Percentiles rank a stretch among this genome's conserved stretches.
Evolutionary conservation across 306 rosid genomes (phyloP).

Genomic region (Cucumis cinereus): DNA sequence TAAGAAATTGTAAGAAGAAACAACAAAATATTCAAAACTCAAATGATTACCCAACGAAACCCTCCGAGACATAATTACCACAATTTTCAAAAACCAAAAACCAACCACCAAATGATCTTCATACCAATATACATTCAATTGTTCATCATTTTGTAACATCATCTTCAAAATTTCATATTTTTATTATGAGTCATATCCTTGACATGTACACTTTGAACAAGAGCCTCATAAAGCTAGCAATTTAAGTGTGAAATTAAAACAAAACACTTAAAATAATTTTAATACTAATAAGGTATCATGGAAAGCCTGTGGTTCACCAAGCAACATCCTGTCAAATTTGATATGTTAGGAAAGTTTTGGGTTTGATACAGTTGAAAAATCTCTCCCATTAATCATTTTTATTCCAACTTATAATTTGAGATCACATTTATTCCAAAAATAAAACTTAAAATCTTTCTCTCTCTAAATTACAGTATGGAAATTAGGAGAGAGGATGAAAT

Average conservation of each 20-base stretch:
- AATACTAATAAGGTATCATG: slow-evolving; percentile 22
- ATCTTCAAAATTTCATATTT: neutral
- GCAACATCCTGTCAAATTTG: slow-evolving; percentile 21
- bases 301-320: slow-evolving; percentile 72
- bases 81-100: no score
- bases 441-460: neutral
- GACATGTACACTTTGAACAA: slow-evolving; percentile 24
- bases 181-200: slow-evolving; percentile 38
- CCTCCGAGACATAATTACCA: no score
- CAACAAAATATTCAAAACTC: no score
- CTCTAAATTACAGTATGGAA: slow-evolving; percentile 36
- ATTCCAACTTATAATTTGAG: neutral
- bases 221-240: slow-evolving; percentile 17
- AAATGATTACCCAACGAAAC: no score
- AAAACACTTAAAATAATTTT: slow-evolving; percentile 2
- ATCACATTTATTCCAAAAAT: neutral
- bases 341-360: slow-evolving; percentile 29
- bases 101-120: no score
- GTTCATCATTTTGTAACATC: no score
- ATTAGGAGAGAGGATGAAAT: slow-evolving; percentile 49
- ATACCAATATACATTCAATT: no score
- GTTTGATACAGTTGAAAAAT: slow-evolving; percentile 31
- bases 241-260: slow-evolving; percentile 17
- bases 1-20: no score
- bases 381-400: neutral